phyloP scores from a whole-genome alignment of 768 basidiomycete species.

The Boletus bicolor region DNA sequence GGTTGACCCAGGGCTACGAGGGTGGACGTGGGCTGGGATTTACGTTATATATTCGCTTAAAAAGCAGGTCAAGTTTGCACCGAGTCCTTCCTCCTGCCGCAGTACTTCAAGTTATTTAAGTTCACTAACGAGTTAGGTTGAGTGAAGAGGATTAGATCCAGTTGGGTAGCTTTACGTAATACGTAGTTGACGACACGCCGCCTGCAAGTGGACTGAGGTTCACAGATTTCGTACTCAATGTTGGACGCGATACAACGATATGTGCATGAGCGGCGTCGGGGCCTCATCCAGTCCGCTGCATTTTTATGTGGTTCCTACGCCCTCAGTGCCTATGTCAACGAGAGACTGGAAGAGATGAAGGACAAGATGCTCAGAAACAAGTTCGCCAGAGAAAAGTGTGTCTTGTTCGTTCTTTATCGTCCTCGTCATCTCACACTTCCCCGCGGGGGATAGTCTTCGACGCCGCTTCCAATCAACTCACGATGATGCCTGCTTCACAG shows the following conservation, averaged over 20 bases:
- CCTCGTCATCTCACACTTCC: constrained; percentile 2
- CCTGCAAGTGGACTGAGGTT: not conserved
- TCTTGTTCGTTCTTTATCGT: not conserved
- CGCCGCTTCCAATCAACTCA: constrained; percentile 74
- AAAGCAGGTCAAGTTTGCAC: too few relatives aligned
- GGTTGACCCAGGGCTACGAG: too few relatives aligned
- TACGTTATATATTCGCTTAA: too few relatives aligned
- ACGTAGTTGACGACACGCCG: not conserved
- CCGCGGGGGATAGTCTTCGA: constrained; percentile 47
- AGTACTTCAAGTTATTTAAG: too few relatives aligned
- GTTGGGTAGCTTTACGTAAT: constrained; percentile 9
- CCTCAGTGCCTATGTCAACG: constrained; percentile 54
- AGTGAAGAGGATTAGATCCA: not conserved
- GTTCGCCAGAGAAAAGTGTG: constrained; percentile 57
- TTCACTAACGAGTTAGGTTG: too few relatives aligned
- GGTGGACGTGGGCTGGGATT: too few relatives aligned
- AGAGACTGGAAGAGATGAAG: constrained; percentile 64
- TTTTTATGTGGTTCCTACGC: constrained; percentile 63
- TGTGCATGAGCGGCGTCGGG: constrained; percentile 46
- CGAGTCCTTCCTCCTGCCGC: too few relatives aligned
- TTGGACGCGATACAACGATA: constrained; percentile 43
- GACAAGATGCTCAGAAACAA: constrained; percentile 57
- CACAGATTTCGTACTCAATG: constrained; percentile 32
- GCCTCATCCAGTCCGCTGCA: constrained; percentile 47
- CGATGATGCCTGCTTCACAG: constrained; percentile 72